Evolutionary conservation across 1,284 basidiomycete genomes (phyloP), one percentile per base, ranked within the genome.

Genomic region (Trametes versicolor): DNA sequence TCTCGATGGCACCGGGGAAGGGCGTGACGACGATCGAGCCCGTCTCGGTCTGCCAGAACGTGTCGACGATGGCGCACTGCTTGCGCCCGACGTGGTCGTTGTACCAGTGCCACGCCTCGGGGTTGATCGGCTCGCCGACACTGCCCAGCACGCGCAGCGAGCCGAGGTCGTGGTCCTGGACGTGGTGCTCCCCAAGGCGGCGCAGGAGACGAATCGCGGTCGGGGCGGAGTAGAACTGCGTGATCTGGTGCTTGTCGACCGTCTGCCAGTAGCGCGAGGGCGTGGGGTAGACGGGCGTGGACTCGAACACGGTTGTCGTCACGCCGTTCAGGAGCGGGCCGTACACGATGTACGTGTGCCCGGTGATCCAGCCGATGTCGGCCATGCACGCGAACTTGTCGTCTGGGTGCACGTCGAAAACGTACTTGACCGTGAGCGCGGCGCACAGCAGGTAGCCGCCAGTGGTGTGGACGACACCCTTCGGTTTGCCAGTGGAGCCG

Each of bases 61-160:
- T 96, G 80, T 99, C 97, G 64, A 99, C 96, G 71, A 99, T 93
- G 19, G 97, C 96, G 75, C 96, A 98, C 79, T 99, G 85, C 69
- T 82, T 84, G 73, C 88, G 87, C 34, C 97, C 98, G 62, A 98
- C 96, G 76, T 95, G 89, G 75, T 98, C 95, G 79, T 95, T 94
- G 83, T 97, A 98, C 97, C 97, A 99, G 75, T 97, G 88, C 97
- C 98, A 99, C 4, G 97, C 98, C 79, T 99, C 97, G 32, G 97
- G 97, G 82, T 99, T 99, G 84, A 99, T 99, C 7, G 98, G 98
- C 82, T 99, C 97, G 60, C 97, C 98, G 60, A 99, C 97, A 64
- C 87, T 91, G 36, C 97, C 97, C 45, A 99, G 85, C 23, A 98
- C 93, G 66, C 97, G 90, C 65, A 99, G 81, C 37, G 88, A 88